Evolutionary conservation across 2,329 filamentous ascomycete genomes (phyloP).

Genomic region (Graphiopsis chlorocephala): DNA sequence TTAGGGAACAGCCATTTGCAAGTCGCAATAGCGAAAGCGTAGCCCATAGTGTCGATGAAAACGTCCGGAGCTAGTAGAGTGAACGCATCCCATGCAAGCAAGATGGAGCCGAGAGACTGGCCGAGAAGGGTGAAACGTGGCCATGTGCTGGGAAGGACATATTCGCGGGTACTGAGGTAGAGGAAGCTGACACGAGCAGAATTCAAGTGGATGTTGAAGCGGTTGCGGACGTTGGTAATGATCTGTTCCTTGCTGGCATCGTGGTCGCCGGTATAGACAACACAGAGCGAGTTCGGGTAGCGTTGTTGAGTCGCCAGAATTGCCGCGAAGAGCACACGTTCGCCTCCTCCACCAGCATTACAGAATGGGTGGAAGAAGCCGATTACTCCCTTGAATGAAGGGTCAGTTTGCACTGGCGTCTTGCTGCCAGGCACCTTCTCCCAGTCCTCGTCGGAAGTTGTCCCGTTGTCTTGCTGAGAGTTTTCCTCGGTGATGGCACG

Average conservation of each 20-base stretch:
- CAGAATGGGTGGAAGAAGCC: slow-evolving; percentile 99
- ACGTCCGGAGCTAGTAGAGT: slow-evolving; percentile 88
- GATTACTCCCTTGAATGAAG: slow-evolving; percentile 78
- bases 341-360: slow-evolving; percentile 93
- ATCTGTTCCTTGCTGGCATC: slow-evolving; percentile 79
- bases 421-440: slow-evolving; percentile 58
- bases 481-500: slow-evolving; percentile 30
- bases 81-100: slow-evolving; percentile 90
- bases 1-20: slow-evolving; percentile 76
- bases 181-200: slow-evolving; percentile 80
- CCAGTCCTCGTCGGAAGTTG: slow-evolving; percentile 62
- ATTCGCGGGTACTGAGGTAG: slow-evolving; percentile 83
- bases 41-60: slow-evolving; percentile 97
- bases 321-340: slow-evolving; percentile 94
- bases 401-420: slow-evolving; percentile 47
- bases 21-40: slow-evolving; percentile 83
- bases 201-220: slow-evolving; percentile 90
- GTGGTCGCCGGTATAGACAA: slow-evolving; percentile 94
- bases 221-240: slow-evolving; percentile 60
- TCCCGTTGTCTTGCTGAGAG: neutral
- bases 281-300: slow-evolving; percentile 84
- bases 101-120: slow-evolving; percentile 85
- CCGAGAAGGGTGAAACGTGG: slow-evolving; percentile 89
- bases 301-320: slow-evolving; percentile 84
- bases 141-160: slow-evolving; percentile 83